These are phyloP conservation scores for Candida argentea DNA, from an alignment of 805 yeast species.

Conservation along the genomic window DNA sequence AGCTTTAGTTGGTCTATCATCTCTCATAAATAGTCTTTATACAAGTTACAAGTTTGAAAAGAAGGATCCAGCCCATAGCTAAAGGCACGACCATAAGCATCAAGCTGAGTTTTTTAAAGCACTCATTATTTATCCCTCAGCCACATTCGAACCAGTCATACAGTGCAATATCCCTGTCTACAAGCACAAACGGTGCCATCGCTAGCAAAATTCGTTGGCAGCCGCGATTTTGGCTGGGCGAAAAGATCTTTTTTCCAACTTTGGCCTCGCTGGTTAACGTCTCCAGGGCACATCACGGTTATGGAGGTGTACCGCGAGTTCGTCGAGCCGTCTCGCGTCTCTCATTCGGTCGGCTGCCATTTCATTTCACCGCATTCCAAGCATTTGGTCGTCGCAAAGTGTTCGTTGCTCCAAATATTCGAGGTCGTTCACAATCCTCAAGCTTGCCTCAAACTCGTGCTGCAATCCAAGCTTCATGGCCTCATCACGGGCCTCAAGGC, in stretches of 20 bases:
- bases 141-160: no score
- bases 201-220: no score
- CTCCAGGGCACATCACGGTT: constrained; percentile 4
- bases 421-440: constrained; percentile 22
- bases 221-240: no score
- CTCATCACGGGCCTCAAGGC: constrained; percentile 47
- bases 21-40: no score
- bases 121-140: no score
- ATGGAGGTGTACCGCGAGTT: constrained; percentile 81
- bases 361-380: constrained; percentile 34
- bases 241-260: neutral
- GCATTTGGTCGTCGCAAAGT: constrained; percentile 61
- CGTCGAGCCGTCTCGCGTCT: constrained; percentile 63
- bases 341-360: constrained; percentile 47
- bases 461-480: constrained; percentile 70
- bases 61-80: no score
- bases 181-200: no score
- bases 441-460: constrained; percentile 23
- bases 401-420: constrained; percentile 58
- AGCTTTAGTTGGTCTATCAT: no score
- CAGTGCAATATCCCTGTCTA: no score
- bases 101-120: no score
- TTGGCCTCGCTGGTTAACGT: constrained; percentile 1
- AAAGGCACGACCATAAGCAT: no score
- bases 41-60: no score